These are phyloP conservation scores for Protea cynaroides DNA, from an alignment of 164 flowering plant genomes.

Conservation along the genomic window DNA sequence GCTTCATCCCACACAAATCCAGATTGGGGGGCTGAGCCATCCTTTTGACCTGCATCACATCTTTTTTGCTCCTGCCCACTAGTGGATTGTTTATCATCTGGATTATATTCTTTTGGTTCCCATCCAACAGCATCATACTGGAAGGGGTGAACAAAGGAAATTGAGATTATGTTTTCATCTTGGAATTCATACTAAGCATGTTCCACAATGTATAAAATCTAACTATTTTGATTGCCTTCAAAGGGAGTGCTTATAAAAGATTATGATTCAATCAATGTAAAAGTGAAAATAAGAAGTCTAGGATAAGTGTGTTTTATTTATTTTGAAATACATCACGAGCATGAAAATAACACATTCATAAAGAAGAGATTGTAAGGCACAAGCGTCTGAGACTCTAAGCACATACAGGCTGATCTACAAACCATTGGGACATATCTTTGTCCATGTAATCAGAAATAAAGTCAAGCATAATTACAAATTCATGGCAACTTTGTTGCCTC, in stretches of 20 bases:
- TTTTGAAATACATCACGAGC: no score
- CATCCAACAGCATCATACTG: constrained; percentile 99
- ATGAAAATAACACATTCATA: no score
- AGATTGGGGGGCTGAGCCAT: constrained; percentile 67
- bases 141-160: constrained; percentile 1
- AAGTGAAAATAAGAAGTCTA: no score
- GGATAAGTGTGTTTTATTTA: no score
- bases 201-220: no score
- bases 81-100: constrained; percentile 69
- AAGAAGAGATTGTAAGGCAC: neutral
- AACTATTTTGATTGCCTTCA: no score
- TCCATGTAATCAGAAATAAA: neutral
- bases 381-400: no score
- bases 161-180: no score
- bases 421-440: neutral
- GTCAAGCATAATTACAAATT: neutral
- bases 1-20: constrained; percentile 99
- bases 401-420: no score
- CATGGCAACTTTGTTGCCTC: neutral
- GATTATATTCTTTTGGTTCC: constrained; percentile 99
- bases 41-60: constrained; percentile 36
- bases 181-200: no score
- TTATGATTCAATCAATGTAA: no score
- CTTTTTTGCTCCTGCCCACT: constrained; percentile 41
- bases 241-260: no score